A percentile compares a stretch with the other conserved stretches of the same genome.
phyloP scores from a whole-genome alignment of 768 basidiomycete genomes.

The Tricholoma terreum region DNA sequence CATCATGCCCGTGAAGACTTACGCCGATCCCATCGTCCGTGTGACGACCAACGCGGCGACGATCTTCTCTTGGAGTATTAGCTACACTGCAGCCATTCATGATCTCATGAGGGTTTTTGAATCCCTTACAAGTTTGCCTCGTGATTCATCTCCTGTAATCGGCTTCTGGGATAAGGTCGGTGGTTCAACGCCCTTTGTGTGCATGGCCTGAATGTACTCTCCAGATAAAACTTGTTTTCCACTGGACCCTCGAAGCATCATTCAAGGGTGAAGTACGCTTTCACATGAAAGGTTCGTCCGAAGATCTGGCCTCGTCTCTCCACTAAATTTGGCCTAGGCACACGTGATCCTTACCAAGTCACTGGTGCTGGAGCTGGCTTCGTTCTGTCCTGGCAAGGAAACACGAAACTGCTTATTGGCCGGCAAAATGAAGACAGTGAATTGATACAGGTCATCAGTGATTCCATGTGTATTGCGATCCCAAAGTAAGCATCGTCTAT shows the following conservation, averaged over 20 bases:
- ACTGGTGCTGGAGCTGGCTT: constrained; percentile 80
- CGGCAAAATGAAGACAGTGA: constrained; percentile 71
- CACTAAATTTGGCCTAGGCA: constrained; percentile 46
- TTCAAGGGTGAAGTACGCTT: constrained; percentile 73
- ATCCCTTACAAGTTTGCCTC: constrained; percentile 69
- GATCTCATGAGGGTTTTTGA: constrained; percentile 85
- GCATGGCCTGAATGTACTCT: constrained; percentile 2
- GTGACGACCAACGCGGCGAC: constrained; percentile 65
- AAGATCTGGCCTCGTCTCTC: not conserved
- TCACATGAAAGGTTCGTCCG: constrained; percentile 75
- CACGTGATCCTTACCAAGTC: constrained; percentile 75
- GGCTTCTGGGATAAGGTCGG: constrained; percentile 96
- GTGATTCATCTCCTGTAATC: constrained; percentile 76
- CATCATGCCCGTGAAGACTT: constrained; percentile 93
- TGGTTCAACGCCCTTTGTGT: constrained; percentile 1
- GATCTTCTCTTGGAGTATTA: constrained; percentile 85
- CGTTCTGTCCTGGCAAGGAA: constrained; percentile 79
- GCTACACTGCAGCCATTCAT: constrained; percentile 81
- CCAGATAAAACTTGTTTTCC: constrained; percentile 74
- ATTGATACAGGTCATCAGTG: constrained; percentile 77
- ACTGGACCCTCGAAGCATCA: constrained; percentile 70
- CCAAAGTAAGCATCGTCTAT: constrained; percentile 63
- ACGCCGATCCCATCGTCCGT: constrained; percentile 69
- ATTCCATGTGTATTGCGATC: constrained; percentile 77
- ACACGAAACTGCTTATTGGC: constrained; percentile 67